Conservation (phyloP, 306 rosid genomes). For the Alnus rubra region DNA sequence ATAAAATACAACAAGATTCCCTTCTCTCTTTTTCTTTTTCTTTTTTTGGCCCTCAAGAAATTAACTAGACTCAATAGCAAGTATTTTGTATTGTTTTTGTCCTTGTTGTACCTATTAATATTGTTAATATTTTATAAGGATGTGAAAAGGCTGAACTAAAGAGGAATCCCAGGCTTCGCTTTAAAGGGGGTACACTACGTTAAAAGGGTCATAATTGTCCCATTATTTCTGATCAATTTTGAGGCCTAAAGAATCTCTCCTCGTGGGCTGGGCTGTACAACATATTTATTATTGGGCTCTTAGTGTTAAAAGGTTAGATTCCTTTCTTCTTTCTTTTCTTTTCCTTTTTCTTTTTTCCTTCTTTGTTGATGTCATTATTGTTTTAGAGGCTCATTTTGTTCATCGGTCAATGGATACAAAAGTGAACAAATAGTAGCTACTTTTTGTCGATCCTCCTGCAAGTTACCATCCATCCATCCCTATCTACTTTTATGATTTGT, state of each 20-base stretch:
- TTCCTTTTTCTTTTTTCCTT: not conserved
- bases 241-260: conserved; percentile 23
- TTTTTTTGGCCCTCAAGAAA: not conserved
- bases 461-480: no score
- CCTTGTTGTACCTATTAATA: no score
- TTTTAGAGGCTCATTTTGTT: not conserved
- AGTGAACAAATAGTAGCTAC: no score
- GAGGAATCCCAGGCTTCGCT: conserved; percentile 49
- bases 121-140: not conserved
- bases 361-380: not conserved
- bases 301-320: not conserved
- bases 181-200: conserved; percentile 20
- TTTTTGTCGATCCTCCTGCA: no score
- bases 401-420: no score
- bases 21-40: no score
- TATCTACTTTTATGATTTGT: no score
- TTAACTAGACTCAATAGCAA: not conserved
- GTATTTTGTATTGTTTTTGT: no score
- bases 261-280: conserved; percentile 15
- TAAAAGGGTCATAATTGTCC: conserved; percentile 24
- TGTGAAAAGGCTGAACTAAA: conserved; percentile 26
- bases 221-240: conserved; percentile 17
- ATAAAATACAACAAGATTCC: not conserved
- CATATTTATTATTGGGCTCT: not conserved
- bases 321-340: not conserved